Base-by-base conservation (phyloP, 2,329 filamentous ascomycete genomes). In the Exophiala xenobiotica region DNA sequence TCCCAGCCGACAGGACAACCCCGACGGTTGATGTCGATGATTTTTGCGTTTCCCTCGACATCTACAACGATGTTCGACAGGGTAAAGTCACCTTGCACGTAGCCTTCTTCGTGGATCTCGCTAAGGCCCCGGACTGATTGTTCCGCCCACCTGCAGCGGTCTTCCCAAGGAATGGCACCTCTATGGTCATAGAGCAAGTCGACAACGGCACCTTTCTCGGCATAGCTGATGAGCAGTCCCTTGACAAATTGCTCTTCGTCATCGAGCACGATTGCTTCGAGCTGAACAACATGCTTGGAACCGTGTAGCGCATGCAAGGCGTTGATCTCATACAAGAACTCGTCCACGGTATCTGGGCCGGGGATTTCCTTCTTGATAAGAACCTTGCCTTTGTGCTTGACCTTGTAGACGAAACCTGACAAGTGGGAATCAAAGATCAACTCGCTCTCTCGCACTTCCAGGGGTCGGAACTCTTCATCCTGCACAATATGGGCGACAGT, bases 1-100 rank as follows among this genome's bases (percentile, higher is more conserved):
- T 99, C 93, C 93, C 93, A 99, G 19, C 92, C 92, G 3, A 97
- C 88, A 0, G 93, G 93, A 64, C 93, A 99, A n/a, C 93, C 93
- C 62, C 93, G 80, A 49, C 93, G 81, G 72, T 99, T 99, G 73
- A 99, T 96, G 69, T 99, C 93, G 65, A 99, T 99, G 60, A 99
- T 97, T 64, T 95, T 92, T 6, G 92, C 93, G 64, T 96, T 80
- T 65, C 90, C 85, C 37, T 87, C 72, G 9, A 79, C 78, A 67
- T 97, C 90, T 63, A 99, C 87, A 55, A 99, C 93, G 59, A 99
- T 95, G 66, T 99, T 99, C 4, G 91, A 96, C 22, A 99, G 77
- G 0, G 93, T 99, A 60, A 99, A 96, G 66, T 99, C 93, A 19
- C 93, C 93, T 66, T 99, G 93, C 8, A 99, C 93, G 67, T 95